Base-by-base conservation (phyloP, 129 eudicot species). In the Tagetes erecta region DNA sequence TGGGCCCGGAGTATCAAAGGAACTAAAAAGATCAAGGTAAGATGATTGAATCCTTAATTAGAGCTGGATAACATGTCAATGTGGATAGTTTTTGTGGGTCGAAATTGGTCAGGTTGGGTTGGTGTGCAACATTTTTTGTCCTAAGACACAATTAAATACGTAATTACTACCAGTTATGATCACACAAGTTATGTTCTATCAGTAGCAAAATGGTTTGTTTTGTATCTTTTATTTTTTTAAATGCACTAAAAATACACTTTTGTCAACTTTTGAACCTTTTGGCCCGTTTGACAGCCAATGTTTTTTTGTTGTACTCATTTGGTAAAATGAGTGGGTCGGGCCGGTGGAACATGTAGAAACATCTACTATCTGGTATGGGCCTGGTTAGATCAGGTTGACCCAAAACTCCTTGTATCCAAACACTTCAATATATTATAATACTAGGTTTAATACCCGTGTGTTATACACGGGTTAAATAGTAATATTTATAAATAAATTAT, bases 1-100 rank as follows among this genome's bases (percentile, higher is more conserved):
- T 93, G 98, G 98, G 96, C 98, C 9, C 83, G 73, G 77, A 86
- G 83, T 66, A 87, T 90, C 68, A 90, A 87, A 86, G 98, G 96
- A 62, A 85, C 98, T 52, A 87, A 90, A 77, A 82, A 70, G 35
- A 80, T 90, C 68, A 83, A 90, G 96, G 98, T 50, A 78, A 85
- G 88, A 72, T 76, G 52, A 67, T 78, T 55, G n/a, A 67, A 34
- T 68, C 8, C 58, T 2, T 4, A 65, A 41, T 42, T 40, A 20
- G 2, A 34, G 42, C 12, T 56, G 12, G 63, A 27, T 56, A 27
- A 44, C 49, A 44, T 44, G 49, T 44, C 49, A 44, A 44, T 44
- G 49, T 10, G 8, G 49, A 44, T 44, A 6, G 27, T 20, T 20
- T 20, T 20, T 20, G 27, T 20, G 27, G 27, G 27, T 20, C 27